Conservation (phyloP, 345 rosid genomes). For the Lumnitzera littorea region DNA sequence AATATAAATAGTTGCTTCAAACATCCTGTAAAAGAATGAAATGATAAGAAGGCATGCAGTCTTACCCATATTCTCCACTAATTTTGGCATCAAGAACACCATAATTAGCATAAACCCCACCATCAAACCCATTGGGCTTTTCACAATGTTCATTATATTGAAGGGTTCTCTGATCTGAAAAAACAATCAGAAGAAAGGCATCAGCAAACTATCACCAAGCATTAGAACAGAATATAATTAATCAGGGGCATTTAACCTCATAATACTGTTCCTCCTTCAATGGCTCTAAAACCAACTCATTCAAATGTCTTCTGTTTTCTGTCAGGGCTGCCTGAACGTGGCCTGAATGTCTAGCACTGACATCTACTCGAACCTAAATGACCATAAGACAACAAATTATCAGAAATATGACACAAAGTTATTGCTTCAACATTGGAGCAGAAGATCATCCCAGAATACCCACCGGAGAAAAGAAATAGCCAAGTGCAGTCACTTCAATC, state of each 20-base stretch:
- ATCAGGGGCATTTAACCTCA: conserved; percentile 44
- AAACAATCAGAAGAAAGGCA: conserved; percentile 11
- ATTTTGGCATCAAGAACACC: conserved; percentile 88
- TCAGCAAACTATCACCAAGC: conserved; percentile 1
- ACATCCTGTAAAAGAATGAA: not conserved
- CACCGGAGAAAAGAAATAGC: conserved; percentile 95
- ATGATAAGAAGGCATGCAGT: conserved; percentile 5
- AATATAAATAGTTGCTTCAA: not conserved
- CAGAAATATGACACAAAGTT: not conserved
- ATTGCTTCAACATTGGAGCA: conserved; percentile 5
- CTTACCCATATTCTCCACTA: conserved; percentile 93
- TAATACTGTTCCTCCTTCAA: conserved; percentile 73
- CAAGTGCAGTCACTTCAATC: conserved; percentile 81
- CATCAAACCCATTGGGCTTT: conserved; percentile 99
- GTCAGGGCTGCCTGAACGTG: conserved; percentile 94
- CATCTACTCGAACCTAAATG: conserved; percentile 89
- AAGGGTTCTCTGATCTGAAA: conserved; percentile 89
- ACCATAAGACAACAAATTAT: conserved; percentile 8
- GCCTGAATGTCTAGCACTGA: conserved; percentile 90
- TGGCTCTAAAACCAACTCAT: conserved; percentile 86
- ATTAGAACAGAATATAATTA: conserved; percentile 1
- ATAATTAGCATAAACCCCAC: conserved; percentile 92
- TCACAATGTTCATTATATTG: conserved; percentile 66
- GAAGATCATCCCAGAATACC: conserved; percentile 15
- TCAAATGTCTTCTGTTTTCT: conserved; percentile 78